These are phyloP conservation scores for Mycena capillaripes DNA, from an alignment of 768 basidiomycete species.

Conservation along the genomic window DNA sequence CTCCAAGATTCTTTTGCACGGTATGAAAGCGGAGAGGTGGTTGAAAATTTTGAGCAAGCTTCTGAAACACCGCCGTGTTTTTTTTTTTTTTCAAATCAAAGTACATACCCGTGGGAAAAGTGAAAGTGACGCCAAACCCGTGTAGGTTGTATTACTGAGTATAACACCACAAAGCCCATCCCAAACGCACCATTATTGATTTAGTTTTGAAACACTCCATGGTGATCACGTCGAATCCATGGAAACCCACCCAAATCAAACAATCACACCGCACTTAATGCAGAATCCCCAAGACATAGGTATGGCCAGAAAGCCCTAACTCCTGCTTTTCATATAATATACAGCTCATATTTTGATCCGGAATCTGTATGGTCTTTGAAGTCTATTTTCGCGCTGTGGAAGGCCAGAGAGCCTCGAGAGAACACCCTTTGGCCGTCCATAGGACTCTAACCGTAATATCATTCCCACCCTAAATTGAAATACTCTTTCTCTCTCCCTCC, in stretches of 20 bases:
- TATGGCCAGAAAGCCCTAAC: constrained; percentile 3
- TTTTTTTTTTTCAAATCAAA: too few species aligned
- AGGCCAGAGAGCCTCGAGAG: too few species aligned
- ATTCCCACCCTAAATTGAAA: too few species aligned
- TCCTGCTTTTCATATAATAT: background rate
- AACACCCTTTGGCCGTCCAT: background rate
- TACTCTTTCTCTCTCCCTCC: too few species aligned
- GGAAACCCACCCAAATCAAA: background rate
- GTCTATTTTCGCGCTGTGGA: background rate
- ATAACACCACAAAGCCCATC: background rate
- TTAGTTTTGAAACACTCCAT: background rate
- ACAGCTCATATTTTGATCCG: background rate
- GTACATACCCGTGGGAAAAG: too few species aligned
- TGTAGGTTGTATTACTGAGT: background rate
- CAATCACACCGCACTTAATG: background rate
- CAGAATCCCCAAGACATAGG: background rate
- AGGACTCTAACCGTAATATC: too few species aligned
- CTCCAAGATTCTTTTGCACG: too few species aligned
- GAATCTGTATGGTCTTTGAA: background rate
- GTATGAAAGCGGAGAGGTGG: too few species aligned
- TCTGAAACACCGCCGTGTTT: too few species aligned
- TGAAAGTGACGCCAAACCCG: too few species aligned
- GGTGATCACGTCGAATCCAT: background rate
- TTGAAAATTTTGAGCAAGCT: too few species aligned
- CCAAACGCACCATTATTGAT: background rate